Evolutionary conservation across 2,329 filamentous ascomycete species (phyloP).

Genomic region (Drechslera avenae): DNA sequence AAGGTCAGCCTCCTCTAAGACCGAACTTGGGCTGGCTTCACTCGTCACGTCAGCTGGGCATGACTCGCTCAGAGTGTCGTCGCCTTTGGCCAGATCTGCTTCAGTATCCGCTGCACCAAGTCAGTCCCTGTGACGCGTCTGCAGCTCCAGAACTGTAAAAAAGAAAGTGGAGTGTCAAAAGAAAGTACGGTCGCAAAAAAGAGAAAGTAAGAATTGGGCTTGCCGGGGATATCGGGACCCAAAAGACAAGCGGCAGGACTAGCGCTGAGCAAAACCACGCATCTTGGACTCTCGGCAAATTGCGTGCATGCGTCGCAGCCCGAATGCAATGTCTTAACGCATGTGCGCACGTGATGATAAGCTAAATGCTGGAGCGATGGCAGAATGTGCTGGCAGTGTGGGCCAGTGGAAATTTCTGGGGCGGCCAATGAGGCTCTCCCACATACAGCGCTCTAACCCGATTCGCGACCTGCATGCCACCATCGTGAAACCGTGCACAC

Average conservation of each 20-base stretch:
- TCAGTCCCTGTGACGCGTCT: conserved; percentile 11
- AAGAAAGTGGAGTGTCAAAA: conserved; percentile 6
- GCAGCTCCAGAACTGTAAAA: background rate
- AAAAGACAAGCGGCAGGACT: conserved; percentile 15
- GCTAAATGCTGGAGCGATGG: conserved; percentile 21
- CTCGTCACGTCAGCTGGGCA: conserved; percentile 11
- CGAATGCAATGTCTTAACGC: conserved; percentile 22
- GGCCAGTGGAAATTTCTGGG: conserved; percentile 19
- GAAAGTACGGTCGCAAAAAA: conserved; percentile 5
- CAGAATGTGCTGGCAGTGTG: conserved; percentile 20
- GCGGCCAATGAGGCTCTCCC: conserved; percentile 18
- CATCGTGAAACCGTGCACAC: conserved; percentile 17
- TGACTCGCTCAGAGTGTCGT: conserved; percentile 7
- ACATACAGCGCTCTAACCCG: conserved; percentile 19
- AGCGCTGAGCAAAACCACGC: conserved; percentile 28
- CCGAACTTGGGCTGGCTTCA: conserved; percentile 13
- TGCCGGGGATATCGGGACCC: conserved; percentile 22
- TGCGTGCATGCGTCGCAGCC: conserved; percentile 38
- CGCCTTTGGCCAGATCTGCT: background rate
- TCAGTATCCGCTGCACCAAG: conserved; percentile 12
- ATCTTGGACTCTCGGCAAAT: conserved; percentile 32
- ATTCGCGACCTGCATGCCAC: conserved; percentile 18
- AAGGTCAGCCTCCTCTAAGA: conserved; percentile 12
- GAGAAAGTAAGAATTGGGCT: conserved; percentile 11
- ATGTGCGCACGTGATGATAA: conserved; percentile 36